These are phyloP conservation scores for Cystofilobasidium bisporidii DNA, from an alignment of 768 basidiomycete genomes.

Conservation along the genomic window DNA sequence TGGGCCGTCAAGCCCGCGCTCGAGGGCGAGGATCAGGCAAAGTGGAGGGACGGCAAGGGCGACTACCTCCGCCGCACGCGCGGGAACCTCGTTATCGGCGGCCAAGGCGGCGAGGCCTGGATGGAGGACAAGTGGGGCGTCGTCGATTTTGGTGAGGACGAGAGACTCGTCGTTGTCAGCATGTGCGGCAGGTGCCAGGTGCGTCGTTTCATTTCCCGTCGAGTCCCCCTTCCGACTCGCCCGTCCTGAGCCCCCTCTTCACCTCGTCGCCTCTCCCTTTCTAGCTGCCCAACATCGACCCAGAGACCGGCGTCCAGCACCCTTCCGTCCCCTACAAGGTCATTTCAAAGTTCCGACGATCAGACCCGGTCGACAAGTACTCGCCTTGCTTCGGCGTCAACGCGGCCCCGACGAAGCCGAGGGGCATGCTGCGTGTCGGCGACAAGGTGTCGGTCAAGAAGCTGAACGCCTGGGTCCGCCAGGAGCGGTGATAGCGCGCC, in stretches of 20 bases:
- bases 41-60: slow-evolving; percentile 13
- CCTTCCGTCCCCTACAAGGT: slow-evolving; percentile 22
- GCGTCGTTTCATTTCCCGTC: too few species aligned
- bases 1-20: slow-evolving; percentile 20
- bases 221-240: not conserved
- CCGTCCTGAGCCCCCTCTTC: not conserved
- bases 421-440: slow-evolving; percentile 9
- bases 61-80: slow-evolving; percentile 18
- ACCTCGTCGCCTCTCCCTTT: not conserved
- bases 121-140: slow-evolving; percentile 22
- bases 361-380: slow-evolving; percentile 21
- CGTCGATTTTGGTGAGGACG: slow-evolving; percentile 11
- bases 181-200: slow-evolving; percentile 27
- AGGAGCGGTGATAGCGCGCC: not conserved
- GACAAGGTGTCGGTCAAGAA: slow-evolving; percentile 13
- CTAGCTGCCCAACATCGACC: slow-evolving; percentile 25
- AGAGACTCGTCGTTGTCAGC: slow-evolving; percentile 4
- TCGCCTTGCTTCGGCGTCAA: slow-evolving; percentile 21
- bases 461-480: slow-evolving; percentile 11
- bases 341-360: slow-evolving; percentile 13
- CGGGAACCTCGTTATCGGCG: slow-evolving; percentile 22
- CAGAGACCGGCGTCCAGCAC: slow-evolving; percentile 13
- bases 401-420: not conserved
- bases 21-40: slow-evolving; percentile 5
- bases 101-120: slow-evolving; percentile 20